These are phyloP conservation scores for Amaranthus hypochondriacus DNA, from an alignment of 148 eudicot species.

Conservation along the genomic window DNA sequence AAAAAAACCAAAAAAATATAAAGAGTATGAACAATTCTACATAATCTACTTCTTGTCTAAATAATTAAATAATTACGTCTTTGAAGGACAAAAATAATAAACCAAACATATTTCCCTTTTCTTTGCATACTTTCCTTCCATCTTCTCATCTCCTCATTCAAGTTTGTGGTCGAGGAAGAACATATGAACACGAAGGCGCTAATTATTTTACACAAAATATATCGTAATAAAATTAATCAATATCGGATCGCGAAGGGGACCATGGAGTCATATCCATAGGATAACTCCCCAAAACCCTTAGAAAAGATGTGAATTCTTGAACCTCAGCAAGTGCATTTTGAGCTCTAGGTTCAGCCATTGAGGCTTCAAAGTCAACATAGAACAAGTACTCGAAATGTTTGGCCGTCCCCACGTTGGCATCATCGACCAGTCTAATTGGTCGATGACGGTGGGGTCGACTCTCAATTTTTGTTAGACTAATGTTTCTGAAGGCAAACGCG, in stretches of 20 bases:
- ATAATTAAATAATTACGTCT: conserved; percentile 14
- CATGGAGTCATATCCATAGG: conserved; percentile 99
- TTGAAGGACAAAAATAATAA: conserved; percentile 14
- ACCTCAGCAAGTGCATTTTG: conserved; percentile 95
- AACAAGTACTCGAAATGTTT: conserved; percentile 98
- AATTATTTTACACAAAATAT: background rate
- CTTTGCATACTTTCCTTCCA: background rate
- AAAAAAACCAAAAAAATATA: conserved; percentile 2
- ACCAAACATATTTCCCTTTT: conserved; percentile 9
- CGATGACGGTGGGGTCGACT: conserved; percentile 84
- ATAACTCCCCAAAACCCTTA: conserved; percentile 92
- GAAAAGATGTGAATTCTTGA: conserved; percentile 87
- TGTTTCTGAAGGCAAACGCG: conserved; percentile 89
- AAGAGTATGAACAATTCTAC: conserved; percentile 12
- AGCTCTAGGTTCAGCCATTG: conserved; percentile 87
- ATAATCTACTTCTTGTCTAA: conserved; percentile 21
- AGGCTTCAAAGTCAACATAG: conserved; percentile 94
- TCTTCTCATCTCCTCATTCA: background rate
- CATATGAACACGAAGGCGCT: conserved; percentile 1
- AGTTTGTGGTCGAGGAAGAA: background rate
- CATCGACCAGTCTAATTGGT: conserved; percentile 77
- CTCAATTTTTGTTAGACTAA: conserved; percentile 88
- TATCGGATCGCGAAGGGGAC: conserved; percentile 41
- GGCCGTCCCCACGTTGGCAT: conserved; percentile 79
- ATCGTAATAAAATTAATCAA: conserved; percentile 4